Conservation (phyloP, 148 eudicot species). For the Nepenthes mirabilis region DNA sequence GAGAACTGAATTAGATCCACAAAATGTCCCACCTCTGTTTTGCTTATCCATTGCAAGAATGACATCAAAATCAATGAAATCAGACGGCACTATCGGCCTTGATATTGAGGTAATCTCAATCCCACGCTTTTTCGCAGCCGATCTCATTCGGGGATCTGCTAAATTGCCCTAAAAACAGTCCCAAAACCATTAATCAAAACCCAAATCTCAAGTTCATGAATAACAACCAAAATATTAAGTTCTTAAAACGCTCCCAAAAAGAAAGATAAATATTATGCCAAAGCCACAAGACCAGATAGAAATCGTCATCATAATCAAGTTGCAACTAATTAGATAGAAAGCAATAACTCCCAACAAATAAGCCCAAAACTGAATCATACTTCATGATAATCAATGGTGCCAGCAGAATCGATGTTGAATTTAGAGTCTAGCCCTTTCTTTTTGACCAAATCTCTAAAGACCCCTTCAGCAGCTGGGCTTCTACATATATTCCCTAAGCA, state of each 20-base stretch:
- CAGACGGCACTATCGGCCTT: slow-evolving; percentile 75
- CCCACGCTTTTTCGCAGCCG: slow-evolving; percentile 82
- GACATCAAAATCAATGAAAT: slow-evolving; percentile 86
- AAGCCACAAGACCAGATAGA: too few relatives aligned
- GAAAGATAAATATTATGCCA: too few relatives aligned
- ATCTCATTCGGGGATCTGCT: slow-evolving; percentile 92
- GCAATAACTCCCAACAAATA: background rate
- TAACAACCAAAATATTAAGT: background rate
- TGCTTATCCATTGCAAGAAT: slow-evolving; percentile 97
- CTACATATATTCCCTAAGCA: slow-evolving; percentile 93
- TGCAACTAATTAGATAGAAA: background rate
- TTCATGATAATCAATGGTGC: slow-evolving; percentile 84
- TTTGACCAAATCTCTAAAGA: slow-evolving; percentile 63
- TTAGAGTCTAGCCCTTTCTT: slow-evolving; percentile 54
- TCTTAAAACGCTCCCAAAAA: too few relatives aligned
- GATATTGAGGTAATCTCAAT: slow-evolving; percentile 77
- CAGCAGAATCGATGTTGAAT: slow-evolving; percentile 87
- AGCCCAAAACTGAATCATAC: slow-evolving; percentile 11
- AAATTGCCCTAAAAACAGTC: slow-evolving; percentile 51
- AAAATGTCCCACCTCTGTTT: slow-evolving; percentile 43
- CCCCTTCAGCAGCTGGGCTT: slow-evolving; percentile 98
- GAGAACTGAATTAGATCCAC: background rate
- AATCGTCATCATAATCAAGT: background rate
- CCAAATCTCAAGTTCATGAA: background rate
- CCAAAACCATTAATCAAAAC: background rate